Conservation (phyloP, 495 filamentous ascomycete species). For the Tetracladium setigerum region DNA sequence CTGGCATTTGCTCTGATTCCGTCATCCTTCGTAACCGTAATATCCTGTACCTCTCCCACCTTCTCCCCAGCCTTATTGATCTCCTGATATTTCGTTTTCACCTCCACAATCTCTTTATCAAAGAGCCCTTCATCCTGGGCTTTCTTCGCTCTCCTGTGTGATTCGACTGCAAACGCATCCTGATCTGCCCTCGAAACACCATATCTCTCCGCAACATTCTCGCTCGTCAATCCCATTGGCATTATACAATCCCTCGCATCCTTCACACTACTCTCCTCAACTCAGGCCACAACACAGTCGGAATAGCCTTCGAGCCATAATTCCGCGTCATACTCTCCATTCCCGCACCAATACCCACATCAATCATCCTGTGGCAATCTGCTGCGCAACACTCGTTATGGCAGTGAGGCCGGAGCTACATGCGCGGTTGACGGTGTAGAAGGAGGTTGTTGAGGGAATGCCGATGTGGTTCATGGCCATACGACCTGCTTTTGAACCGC, state of each 20-base stretch:
- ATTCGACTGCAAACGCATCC: constrained; percentile 71
- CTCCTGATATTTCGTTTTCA: constrained; percentile 57
- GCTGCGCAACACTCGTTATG: constrained; percentile 61
- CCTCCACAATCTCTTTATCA: constrained; percentile 69
- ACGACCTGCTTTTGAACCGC: constrained; percentile 82
- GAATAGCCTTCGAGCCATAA: constrained; percentile 77
- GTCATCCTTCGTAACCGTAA: constrained; percentile 68
- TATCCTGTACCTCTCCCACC: constrained; percentile 34
- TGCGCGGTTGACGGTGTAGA: constrained; percentile 83
- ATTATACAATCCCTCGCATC: constrained; percentile 82
- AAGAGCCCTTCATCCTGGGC: constrained; percentile 66
- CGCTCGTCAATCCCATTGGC: constrained; percentile 88
- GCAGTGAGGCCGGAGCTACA: constrained; percentile 72
- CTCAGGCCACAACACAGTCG: constrained; percentile 69
- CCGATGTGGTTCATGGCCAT: constrained; percentile 84
- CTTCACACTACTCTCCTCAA: constrained; percentile 54
- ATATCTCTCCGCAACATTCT: constrained; percentile 81
- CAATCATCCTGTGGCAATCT: constrained; percentile 64
- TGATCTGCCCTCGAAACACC: constrained; percentile 67
- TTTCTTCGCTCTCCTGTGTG: constrained; percentile 60
- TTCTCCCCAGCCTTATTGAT: constrained; percentile 53
- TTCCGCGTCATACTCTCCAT: constrained; percentile 94
- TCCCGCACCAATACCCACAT: constrained; percentile 77
- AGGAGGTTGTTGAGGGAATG: constrained; percentile 62
- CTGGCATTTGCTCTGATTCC: constrained; percentile 64